Base-by-base conservation (phyloP, 2,329 filamentous ascomycete species). In the Magnaporthales sp. region DNA sequence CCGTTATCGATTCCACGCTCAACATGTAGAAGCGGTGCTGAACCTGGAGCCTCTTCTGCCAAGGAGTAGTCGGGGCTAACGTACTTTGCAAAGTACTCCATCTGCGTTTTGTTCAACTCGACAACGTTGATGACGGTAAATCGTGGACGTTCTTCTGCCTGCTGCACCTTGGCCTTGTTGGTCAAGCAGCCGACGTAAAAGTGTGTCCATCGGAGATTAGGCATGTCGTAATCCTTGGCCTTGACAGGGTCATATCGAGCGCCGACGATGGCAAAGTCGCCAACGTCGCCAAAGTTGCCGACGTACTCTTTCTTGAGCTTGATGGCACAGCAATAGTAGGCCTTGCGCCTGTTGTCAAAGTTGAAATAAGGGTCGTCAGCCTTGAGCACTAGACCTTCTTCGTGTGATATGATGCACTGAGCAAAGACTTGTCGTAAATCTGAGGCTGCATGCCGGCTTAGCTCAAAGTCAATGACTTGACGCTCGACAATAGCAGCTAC, bases 251-350 rank as follows among this genome's bases (percentile, higher is more conserved):
- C 85, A 71, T 90, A 93, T 22, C 86, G 86, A 6, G 87, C 93
- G 0, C 91, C 93, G 3, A 97, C 80, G 1, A 94, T 83, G 1
- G 90, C 89, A 73, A 97, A 91, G 74, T 97, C 93, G 10, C 91
- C 91, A 31, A 92, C 86, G 68, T 96, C 93, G 0, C 92, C 92
- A 73, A 94, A 86, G 2, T 87, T 87, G 29, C 84, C 82, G 51
- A 96, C 85, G 72, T 96, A 96, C 72, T 95, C 91, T 72, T 92
- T 92, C 76, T 97, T 97, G 58, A 97, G 77, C 77, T 97, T 97
- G 72, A 97, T 91, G 74, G 87, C 90, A 67, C 79, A 81, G 15
- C 80, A 80, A 2, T 76, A 73, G 67, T 79, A 80, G 31, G 80
- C 69, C 71, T 77, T 70, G 58, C 71, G 71, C 62, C 70, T 71